phyloP scores from a whole-genome alignment of 2,329 filamentous ascomycete species.

The Colletotrichum sp. region DNA sequence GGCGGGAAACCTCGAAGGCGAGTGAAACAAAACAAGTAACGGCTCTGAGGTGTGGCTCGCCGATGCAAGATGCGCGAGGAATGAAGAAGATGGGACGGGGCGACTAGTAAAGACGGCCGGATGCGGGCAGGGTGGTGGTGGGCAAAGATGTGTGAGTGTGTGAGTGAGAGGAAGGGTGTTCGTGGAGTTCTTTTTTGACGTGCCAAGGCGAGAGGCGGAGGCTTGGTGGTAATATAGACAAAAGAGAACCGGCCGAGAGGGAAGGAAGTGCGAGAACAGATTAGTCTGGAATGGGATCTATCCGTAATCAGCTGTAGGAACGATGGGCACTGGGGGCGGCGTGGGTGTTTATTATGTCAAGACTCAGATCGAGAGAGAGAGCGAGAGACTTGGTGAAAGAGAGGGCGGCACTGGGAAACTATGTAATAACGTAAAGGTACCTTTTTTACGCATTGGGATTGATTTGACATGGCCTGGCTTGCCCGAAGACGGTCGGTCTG shows the following conservation, averaged over 20 bases:
- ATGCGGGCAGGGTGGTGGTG: background rate
- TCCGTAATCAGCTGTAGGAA: background rate
- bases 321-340: background rate
- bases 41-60: background rate
- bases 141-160: background rate
- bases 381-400: background rate
- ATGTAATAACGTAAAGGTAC: background rate
- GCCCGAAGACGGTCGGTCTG: background rate
- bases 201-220: slow-evolving; percentile 7
- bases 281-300: background rate
- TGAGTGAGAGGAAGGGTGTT: background rate
- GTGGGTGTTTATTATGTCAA: background rate
- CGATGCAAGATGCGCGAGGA: background rate
- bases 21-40: slow-evolving; percentile 22
- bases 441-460: background rate
- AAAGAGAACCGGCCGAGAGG: background rate
- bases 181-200: background rate
- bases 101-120: background rate
- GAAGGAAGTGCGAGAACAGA: background rate
- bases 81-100: slow-evolving; percentile 7
- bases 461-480: background rate
- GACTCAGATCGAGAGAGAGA: background rate
- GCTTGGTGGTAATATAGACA: slow-evolving; percentile 1
- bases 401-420: background rate
- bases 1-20: slow-evolving; percentile 5